phyloP scores from a whole-genome alignment of 179 eudicot species.

The Beta macrorhiza region DNA sequence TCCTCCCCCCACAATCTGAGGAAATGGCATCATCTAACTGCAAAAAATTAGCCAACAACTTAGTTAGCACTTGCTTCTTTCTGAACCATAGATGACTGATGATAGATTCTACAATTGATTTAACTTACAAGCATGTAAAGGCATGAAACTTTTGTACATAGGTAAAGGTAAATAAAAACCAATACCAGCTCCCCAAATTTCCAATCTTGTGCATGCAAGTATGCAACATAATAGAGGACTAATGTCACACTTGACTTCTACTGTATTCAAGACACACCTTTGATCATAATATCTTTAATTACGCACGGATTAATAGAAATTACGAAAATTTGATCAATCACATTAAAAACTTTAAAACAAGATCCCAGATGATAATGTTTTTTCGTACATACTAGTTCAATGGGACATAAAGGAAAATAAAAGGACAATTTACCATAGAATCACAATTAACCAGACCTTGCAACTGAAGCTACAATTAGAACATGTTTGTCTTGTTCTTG shows the following conservation, averaged over 20 bases:
- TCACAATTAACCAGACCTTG: slow-evolving; percentile 48
- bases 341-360: too few relatives aligned
- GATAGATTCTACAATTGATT: not conserved
- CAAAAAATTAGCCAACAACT: slow-evolving; percentile 24
- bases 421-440: not conserved
- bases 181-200: not conserved
- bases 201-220: slow-evolving; percentile 1
- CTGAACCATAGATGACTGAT: too few relatives aligned
- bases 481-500: slow-evolving; percentile 38
- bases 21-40: slow-evolving; percentile 64
- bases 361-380: too few relatives aligned
- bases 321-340: too few relatives aligned
- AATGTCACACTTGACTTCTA: too few relatives aligned
- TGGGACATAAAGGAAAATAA: not conserved
- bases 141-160: not conserved
- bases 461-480: slow-evolving; percentile 55
- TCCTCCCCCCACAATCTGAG: slow-evolving; percentile 55
- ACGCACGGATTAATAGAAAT: too few relatives aligned
- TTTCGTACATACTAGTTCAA: too few relatives aligned
- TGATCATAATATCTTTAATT: not conserved
- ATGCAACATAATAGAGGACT: slow-evolving; percentile 5
- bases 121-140: not conserved
- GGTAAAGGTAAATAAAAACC: not conserved
- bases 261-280: too few relatives aligned
- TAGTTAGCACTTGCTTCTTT: slow-evolving; percentile 17